phyloP scores from a whole-genome alignment of 129 eudicot genomes.

The Flaveria ramosissima region DNA sequence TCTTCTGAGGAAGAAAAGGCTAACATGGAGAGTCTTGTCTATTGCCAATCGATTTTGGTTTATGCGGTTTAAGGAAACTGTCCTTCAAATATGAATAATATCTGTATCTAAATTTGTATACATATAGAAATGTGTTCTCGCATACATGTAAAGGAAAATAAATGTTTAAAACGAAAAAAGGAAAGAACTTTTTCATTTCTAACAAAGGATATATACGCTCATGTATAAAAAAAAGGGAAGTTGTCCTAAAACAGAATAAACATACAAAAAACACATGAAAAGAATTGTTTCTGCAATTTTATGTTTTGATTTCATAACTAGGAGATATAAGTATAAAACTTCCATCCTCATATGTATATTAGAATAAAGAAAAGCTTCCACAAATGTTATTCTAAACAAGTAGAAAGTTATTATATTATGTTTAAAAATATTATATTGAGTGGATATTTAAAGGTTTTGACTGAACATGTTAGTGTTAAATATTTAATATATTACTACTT shows the following conservation, averaged over 20 bases:
- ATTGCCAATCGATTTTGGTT: slow-evolving; percentile 22
- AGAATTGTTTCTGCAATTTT: too few relatives aligned
- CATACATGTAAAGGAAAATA: not conserved
- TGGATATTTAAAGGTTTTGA: not conserved
- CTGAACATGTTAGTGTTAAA: not conserved
- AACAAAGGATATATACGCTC: not conserved
- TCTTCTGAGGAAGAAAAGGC: slow-evolving; percentile 23
- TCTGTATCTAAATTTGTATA: not conserved
- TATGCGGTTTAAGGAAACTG: slow-evolving; percentile 21
- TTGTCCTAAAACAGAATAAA: not conserved
- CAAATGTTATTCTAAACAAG: not conserved
- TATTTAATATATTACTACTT: not conserved
- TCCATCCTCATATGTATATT: not conserved
- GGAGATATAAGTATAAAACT: not conserved
- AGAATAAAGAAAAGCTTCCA: not conserved
- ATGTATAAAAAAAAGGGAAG: not conserved
- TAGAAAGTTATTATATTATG: not conserved
- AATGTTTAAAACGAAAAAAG: not conserved
- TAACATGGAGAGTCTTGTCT: slow-evolving; percentile 33
- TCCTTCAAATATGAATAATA: not conserved
- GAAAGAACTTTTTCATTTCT: not conserved
- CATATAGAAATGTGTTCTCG: not conserved
- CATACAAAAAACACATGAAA: slow-evolving; percentile 4
- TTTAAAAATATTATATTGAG: not conserved
- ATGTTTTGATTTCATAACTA: too few relatives aligned